Conservation (phyloP, 805 yeast genomes). For the Metschnikowia henanensis region DNA sequence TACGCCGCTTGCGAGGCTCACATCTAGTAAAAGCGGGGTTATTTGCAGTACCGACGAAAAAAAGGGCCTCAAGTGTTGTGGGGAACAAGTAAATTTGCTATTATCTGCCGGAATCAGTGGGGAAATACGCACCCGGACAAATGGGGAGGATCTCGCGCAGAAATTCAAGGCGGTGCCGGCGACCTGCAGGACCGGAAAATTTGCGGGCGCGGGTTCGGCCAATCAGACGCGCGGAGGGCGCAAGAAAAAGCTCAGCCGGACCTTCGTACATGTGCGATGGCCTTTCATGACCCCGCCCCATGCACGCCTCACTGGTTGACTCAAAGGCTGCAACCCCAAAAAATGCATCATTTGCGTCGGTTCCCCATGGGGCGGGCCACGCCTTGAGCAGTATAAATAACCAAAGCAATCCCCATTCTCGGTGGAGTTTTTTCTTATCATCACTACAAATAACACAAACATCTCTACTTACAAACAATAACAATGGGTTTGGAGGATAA, state of each 20-base stretch:
- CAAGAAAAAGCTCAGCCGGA: neutral
- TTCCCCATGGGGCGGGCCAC: neutral
- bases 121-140: slow-evolving; percentile 2
- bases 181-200: slow-evolving; percentile 1
- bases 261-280: slow-evolving; percentile 2
- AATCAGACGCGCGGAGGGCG: slow-evolving; percentile 1
- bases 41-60: slow-evolving; percentile 4
- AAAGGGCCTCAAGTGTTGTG: slow-evolving; percentile 2
- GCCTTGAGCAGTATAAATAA: slow-evolving; percentile 4
- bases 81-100: slow-evolving; percentile 5
- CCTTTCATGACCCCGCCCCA: slow-evolving; percentile 4
- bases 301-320: neutral
- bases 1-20: slow-evolving; percentile 1
- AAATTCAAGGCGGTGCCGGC: neutral
- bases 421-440: neutral
- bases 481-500: slow-evolving; percentile 42
- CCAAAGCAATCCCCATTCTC: neutral
- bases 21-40: neutral
- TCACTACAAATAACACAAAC: neutral
- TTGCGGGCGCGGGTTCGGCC: neutral
- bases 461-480: neutral
- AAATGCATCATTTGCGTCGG: neutral
- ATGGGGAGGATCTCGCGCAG: neutral
- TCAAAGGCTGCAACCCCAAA: slow-evolving; percentile 2
- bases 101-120: slow-evolving; percentile 1